phyloP scores from a whole-genome alignment of 768 basidiomycete genomes.

The Termitomyces sp. region DNA sequence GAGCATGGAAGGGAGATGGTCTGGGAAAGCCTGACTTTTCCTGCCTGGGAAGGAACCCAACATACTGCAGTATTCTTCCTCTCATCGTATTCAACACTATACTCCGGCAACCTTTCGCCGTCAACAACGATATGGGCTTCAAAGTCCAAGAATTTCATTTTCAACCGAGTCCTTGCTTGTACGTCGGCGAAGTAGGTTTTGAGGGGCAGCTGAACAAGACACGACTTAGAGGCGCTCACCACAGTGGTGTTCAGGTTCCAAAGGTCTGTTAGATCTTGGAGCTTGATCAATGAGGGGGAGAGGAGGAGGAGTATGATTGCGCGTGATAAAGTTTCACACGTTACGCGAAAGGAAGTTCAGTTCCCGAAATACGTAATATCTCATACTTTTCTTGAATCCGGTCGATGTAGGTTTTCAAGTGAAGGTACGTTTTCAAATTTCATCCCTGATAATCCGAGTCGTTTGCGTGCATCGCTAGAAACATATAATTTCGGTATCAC shows the following conservation, averaged over 20 bases:
- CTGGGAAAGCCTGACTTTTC: constrained; percentile 10
- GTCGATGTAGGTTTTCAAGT: too few species aligned
- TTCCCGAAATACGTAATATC: too few species aligned
- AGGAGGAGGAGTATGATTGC: too few species aligned
- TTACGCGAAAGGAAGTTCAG: neutral
- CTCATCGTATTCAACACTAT: constrained; percentile 6
- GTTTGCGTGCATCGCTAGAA: neutral
- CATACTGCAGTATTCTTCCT: constrained; percentile 9
- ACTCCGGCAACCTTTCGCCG: constrained; percentile 8
- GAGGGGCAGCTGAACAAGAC: neutral
- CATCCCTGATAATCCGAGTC: neutral
- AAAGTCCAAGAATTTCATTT: constrained; percentile 4
- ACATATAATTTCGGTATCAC: neutral
- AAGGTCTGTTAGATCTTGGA: too few species aligned
- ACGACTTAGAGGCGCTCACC: neutral
- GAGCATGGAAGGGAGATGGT: too few species aligned
- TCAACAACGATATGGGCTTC: constrained; percentile 13
- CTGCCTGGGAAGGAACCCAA: constrained; percentile 17
- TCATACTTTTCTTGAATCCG: too few species aligned
- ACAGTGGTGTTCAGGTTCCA: neutral
- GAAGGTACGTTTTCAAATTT: neutral
- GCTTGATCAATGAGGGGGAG: too few species aligned
- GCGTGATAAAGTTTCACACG: too few species aligned
- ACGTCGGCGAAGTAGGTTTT: neutral
- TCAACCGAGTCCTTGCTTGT: neutral